These are phyloP conservation scores for Rhinocladiella mackenziei DNA, from an alignment of 2,329 filamentous ascomycete genomes.

Conservation along the genomic window DNA sequence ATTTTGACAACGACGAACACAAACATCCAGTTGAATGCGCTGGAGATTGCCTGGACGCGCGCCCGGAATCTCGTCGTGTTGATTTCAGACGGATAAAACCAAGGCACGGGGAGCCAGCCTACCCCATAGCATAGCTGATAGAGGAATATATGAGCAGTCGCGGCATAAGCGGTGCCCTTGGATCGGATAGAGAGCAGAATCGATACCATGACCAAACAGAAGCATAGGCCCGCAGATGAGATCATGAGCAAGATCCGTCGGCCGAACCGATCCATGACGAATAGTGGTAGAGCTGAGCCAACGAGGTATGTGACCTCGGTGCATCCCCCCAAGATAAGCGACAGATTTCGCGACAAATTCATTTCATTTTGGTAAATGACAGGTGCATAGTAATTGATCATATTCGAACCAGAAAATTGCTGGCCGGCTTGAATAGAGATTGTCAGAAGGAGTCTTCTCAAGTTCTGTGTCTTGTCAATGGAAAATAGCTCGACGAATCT, in stretches of 20 bases:
- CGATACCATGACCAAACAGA: slow-evolving; percentile 60
- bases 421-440: not conserved
- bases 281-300: slow-evolving; percentile 49
- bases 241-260: not conserved
- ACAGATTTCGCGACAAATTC: slow-evolving; percentile 38
- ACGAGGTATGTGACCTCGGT: slow-evolving; percentile 55
- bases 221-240: slow-evolving; percentile 44
- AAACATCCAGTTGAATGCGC: slow-evolving; percentile 33
- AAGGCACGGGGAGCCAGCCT: slow-evolving; percentile 58
- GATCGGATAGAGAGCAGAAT: slow-evolving; percentile 43
- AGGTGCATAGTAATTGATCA: slow-evolving; percentile 35
- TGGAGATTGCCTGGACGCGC: slow-evolving; percentile 7
- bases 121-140: slow-evolving; percentile 60
- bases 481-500: slow-evolving; percentile 55
- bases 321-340: slow-evolving; percentile 50
- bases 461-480: slow-evolving; percentile 52
- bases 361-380: slow-evolving; percentile 43
- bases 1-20: slow-evolving; percentile 66
- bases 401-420: slow-evolving; percentile 2
- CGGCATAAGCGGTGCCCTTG: slow-evolving; percentile 48
- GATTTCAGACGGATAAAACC: slow-evolving; percentile 61
- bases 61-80: slow-evolving; percentile 45
- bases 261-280: slow-evolving; percentile 49
- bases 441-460: slow-evolving; percentile 47
- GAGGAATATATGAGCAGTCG: slow-evolving; percentile 55